Evolutionary conservation across 306 rosid genomes (phyloP).

Genomic region (Cucurbita argyrosperma): DNA sequence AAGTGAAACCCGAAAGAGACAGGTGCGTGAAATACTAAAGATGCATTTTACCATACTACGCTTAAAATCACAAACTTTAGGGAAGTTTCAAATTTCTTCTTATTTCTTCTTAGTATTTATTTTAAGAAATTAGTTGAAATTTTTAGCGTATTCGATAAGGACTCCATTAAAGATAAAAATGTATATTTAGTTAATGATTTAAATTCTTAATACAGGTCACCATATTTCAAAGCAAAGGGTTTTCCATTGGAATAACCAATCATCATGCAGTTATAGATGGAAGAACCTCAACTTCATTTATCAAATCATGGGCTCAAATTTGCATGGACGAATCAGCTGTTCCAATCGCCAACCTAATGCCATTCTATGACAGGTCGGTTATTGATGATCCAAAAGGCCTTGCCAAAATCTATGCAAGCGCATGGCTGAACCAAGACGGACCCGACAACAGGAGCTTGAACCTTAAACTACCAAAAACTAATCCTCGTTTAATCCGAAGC

Average conservation of each 20-base stretch:
- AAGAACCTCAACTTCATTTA: slow-evolving; percentile 13
- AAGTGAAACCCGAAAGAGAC: too few relatives aligned
- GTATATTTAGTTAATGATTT: too few relatives aligned
- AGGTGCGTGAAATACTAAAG: too few relatives aligned
- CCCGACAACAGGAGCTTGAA: slow-evolving; percentile 32
- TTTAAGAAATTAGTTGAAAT: too few relatives aligned
- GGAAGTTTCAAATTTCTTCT: too few relatives aligned
- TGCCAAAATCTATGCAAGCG: slow-evolving; percentile 3
- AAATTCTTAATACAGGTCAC: not conserved
- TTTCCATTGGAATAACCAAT: slow-evolving; percentile 14
- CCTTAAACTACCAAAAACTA: not conserved
- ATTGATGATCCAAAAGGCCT: slow-evolving; percentile 20
- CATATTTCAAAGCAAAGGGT: slow-evolving; percentile 10
- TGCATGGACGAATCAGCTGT: slow-evolving; percentile 1
- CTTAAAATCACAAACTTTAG: too few relatives aligned
- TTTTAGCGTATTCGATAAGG: too few relatives aligned
- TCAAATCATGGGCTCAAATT: slow-evolving; percentile 43
- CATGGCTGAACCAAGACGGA: slow-evolving; percentile 24
- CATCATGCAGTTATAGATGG: slow-evolving; percentile 24
- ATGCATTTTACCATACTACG: too few relatives aligned
- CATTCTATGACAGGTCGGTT: slow-evolving; percentile 22
- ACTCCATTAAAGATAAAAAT: too few relatives aligned
- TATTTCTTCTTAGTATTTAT: too few relatives aligned
- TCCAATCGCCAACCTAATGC: slow-evolving; percentile 10
- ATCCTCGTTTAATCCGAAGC: not conserved